Evolutionary conservation across 306 rosid genomes (phyloP).

Genomic region (Pachyrhizus erosus): DNA sequence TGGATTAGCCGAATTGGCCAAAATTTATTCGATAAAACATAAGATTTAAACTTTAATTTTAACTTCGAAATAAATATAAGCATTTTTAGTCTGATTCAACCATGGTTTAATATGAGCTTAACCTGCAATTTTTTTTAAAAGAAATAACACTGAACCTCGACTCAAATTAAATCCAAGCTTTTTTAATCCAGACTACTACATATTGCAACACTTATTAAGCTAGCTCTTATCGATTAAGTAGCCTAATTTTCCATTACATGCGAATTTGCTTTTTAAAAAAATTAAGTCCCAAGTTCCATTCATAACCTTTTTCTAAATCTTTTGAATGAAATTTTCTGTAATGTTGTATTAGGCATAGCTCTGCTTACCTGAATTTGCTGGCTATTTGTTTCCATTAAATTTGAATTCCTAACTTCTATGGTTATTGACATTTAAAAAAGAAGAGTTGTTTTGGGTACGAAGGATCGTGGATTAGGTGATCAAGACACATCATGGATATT

Average conservation of each 20-base stretch:
- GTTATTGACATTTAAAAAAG: background rate
- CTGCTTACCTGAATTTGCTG: background rate
- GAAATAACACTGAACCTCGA: too few species aligned
- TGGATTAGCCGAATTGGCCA: too few species aligned
- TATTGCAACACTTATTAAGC: too few species aligned
- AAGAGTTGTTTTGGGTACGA: slow-evolving; percentile 4
- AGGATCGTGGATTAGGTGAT: slow-evolving; percentile 27
- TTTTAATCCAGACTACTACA: too few species aligned
- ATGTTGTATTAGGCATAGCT: background rate
- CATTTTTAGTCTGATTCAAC: too few species aligned
- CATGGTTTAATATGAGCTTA: too few species aligned
- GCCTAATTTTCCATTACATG: too few species aligned
- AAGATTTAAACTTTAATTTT: too few species aligned
- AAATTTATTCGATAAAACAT: too few species aligned
- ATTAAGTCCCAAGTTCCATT: background rate
- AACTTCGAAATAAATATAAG: too few species aligned
- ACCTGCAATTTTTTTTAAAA: too few species aligned
- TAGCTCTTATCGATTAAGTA: too few species aligned
- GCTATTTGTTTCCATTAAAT: background rate
- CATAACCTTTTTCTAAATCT: background rate
- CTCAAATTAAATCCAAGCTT: background rate
- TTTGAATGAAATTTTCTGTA: background rate
- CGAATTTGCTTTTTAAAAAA: background rate
- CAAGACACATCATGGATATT: background rate
- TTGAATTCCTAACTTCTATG: background rate